Evolutionary conservation across 495 filamentous ascomycete genomes (phyloP).

Genomic region (Talaromyces wortmannii): DNA sequence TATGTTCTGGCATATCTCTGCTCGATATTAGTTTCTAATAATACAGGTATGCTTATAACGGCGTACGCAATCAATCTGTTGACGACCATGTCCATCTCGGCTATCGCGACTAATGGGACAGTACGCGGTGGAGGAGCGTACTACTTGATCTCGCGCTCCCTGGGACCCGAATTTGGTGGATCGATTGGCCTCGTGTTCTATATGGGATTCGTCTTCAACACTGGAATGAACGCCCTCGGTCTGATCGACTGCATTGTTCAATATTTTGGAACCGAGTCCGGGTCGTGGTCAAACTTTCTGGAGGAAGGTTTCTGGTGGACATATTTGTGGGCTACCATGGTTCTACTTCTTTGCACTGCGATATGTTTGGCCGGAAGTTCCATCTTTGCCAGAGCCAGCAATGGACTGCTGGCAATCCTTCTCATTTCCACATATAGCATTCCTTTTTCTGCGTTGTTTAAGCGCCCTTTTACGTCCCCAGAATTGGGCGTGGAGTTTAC

Average conservation of each 20-base stretch:
- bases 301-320: slow-evolving; percentile 70
- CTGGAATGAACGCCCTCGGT: slow-evolving; percentile 83
- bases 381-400: slow-evolving; percentile 74
- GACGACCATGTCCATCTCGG: slow-evolving; percentile 79
- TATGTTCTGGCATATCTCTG: slow-evolving; percentile 20
- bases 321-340: slow-evolving; percentile 70
- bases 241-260: slow-evolving; percentile 75
- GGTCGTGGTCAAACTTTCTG: slow-evolving; percentile 54
- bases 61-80: slow-evolving; percentile 75
- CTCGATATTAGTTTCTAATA: slow-evolving; percentile 10
- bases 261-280: slow-evolving; percentile 59
- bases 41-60: slow-evolving; percentile 58
- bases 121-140: slow-evolving; percentile 86
- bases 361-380: slow-evolving; percentile 77
- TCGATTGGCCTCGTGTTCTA: slow-evolving; percentile 89
- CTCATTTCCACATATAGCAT: slow-evolving; percentile 75
- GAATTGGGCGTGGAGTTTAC: slow-evolving; percentile 66
- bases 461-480: slow-evolving; percentile 57
- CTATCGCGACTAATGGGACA: slow-evolving; percentile 85
- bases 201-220: slow-evolving; percentile 77
- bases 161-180: slow-evolving; percentile 88
- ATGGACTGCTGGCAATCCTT: slow-evolving; percentile 68
- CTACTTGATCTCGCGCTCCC: slow-evolving; percentile 78
- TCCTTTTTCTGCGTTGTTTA: slow-evolving; percentile 63
- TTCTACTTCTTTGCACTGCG: slow-evolving; percentile 65